Conservation (phyloP, 208 protist species). For the Acanthamoeba culbertsoni region DNA sequence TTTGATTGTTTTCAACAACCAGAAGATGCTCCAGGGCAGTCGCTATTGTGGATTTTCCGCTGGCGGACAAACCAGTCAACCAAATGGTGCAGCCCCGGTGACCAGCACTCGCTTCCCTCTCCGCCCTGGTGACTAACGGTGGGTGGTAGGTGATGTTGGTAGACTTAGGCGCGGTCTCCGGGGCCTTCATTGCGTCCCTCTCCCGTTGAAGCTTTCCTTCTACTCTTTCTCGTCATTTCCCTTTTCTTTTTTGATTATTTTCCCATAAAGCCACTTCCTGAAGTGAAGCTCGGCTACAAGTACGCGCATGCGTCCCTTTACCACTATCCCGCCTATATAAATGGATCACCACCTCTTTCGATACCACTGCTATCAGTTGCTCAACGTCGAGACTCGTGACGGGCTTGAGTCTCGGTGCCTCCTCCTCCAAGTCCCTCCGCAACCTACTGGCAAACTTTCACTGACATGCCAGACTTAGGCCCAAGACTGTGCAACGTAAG, state of each 20-base stretch:
- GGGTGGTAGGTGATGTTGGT: slow-evolving; percentile 48
- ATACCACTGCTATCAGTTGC: neutral
- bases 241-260: neutral
- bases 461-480: neutral
- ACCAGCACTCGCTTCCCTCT: neutral
- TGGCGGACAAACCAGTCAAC: slow-evolving; percentile 37
- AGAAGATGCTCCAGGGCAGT: slow-evolving; percentile 3
- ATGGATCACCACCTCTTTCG: neutral
- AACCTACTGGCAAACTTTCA: neutral
- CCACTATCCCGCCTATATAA: no score
- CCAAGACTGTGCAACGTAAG: neutral
- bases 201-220: neutral
- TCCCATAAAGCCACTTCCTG: neutral
- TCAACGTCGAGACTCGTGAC: neutral
- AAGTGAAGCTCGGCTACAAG: neutral
- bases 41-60: slow-evolving; percentile 33
- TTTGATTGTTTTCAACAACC: neutral
- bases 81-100: slow-evolving; percentile 41
- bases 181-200: neutral
- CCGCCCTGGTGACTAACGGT: neutral
- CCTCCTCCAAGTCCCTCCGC: neutral
- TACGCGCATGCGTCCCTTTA: no score
- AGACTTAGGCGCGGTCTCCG: neutral
- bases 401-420: neutral
- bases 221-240: neutral